Base-by-base conservation (phyloP, 192 early-diverging fungal genomes). In the Coemansia sp. region DNA sequence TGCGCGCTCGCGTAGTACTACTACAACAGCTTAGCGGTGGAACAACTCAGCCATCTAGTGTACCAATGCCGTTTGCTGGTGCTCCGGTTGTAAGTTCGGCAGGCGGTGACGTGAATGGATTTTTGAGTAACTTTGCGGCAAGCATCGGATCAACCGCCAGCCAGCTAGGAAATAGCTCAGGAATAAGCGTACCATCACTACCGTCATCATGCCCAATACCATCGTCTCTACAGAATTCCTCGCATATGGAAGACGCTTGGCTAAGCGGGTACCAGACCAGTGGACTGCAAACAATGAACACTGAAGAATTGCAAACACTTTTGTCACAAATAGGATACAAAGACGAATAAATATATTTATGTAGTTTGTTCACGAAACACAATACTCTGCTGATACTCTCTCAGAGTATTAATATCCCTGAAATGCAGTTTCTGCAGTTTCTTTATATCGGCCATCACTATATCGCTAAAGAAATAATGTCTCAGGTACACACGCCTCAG, bases 401-500 rank as follows among this genome's bases (percentile, higher is more conserved):
- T 63, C 67, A 83, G 22, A 6, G 60, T 36, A 41, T 83, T 83
- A 51, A 83, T 70, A 57, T 77, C 76, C 13, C 73, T 40, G n/a
- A 83, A 83, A 42, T 83, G 80, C 49, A 65, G 29, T 20, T 64
- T 69, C 76, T 83, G 80, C 63, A 83, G 64, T 10, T 31, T 46
- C 46, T 70, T 83, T 36, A 83, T 83, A 41, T 83, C 80, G 12
- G 65, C 61, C 46, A 83, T 44, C 31, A 83, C 66, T n/a, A 79
- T 57, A 29, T 86, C 80, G 43, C 85, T 86, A 38, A 82, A 86
- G 38, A 77, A 82, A 51, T 86, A 86, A 61, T 79, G 80, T 0
- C 85, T 62, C 70, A 89, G 63, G 61, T 88, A 90, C 8, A 90
- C 86, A n/a, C 86, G 69, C 24, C 87, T 78, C 65, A 90, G 67